A percentile compares a stretch with the other conserved stretches of the same genome.
Conservation (phyloP, 1,139 yeast species). For the Geotrichum candidum region DNA sequence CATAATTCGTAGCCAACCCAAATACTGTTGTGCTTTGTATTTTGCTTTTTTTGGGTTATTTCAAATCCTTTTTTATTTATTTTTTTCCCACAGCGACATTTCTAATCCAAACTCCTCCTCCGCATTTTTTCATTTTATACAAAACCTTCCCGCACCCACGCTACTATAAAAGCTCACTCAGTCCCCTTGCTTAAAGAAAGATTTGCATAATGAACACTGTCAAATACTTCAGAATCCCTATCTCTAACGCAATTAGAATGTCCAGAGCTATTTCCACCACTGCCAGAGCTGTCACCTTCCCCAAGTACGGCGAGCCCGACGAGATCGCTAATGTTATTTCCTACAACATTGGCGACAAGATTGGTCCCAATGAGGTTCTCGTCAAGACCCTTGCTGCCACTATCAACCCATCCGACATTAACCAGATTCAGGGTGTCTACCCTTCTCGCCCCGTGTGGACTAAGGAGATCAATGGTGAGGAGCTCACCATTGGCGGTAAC, state of each 20-base stretch:
- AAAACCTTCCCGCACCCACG: neutral
- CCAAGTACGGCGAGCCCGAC: slow-evolving; percentile 13
- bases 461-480: slow-evolving; percentile 48
- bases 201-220: neutral
- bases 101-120: neutral
- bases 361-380: slow-evolving; percentile 42
- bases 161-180: neutral
- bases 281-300: slow-evolving; percentile 17
- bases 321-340: slow-evolving; percentile 14
- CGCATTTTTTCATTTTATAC: too few relatives aligned
- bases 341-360: slow-evolving; percentile 30
- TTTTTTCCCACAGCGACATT: neutral
- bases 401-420: slow-evolving; percentile 85
- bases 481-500: slow-evolving; percentile 80
- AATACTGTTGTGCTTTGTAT: neutral
- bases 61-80: neutral
- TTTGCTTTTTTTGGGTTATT: neutral
- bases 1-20: neutral
- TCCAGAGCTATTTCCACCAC: slow-evolving; percentile 4
- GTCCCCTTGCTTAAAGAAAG: neutral
- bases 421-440: slow-evolving; percentile 89
- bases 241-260: neutral
- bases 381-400: slow-evolving; percentile 77
- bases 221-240: neutral
- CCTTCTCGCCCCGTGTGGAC: slow-evolving; percentile 73